phyloP scores from a whole-genome alignment of 1,284 basidiomycete species.

The Sparassis latifolia region DNA sequence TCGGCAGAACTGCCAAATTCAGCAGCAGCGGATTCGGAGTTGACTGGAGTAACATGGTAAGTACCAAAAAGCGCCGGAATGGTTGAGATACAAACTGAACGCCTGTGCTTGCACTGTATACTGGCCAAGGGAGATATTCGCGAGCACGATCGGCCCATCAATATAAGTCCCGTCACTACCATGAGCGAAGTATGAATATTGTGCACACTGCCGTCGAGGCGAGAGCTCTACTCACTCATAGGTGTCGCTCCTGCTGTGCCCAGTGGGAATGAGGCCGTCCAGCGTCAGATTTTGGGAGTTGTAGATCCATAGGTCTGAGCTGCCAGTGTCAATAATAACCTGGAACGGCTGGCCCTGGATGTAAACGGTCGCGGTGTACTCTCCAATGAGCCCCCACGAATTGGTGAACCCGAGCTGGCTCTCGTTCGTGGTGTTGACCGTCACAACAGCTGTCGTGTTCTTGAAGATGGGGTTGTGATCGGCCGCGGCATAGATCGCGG shows the following conservation, averaged over 20 bases:
- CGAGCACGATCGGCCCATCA: not conserved
- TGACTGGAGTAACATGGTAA: no score
- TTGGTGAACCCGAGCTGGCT: conserved; percentile 4
- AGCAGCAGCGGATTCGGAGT: no score
- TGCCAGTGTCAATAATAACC: not conserved
- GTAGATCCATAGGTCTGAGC: not conserved
- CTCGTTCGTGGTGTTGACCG: not conserved
- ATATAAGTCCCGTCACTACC: not conserved
- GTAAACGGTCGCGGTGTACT: not conserved
- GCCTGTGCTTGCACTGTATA: conserved; percentile 2
- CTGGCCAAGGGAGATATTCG: not conserved
- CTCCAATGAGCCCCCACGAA: not conserved
- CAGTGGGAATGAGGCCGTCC: not conserved
- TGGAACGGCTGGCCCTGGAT: not conserved
- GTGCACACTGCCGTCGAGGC: no score
- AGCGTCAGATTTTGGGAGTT: not conserved
- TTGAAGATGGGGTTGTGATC: not conserved
- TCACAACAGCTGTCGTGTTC: conserved; percentile 2
- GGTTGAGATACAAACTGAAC: not conserved
- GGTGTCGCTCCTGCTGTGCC: not conserved
- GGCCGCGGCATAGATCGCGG: conserved; percentile 1
- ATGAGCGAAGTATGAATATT: no score
- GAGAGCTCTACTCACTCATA: not conserved
- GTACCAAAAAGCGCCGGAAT: no score
- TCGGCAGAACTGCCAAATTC: no score